phyloP scores from a whole-genome alignment of 1,139 yeast species.

The Geotrichum aggregatum region DNA sequence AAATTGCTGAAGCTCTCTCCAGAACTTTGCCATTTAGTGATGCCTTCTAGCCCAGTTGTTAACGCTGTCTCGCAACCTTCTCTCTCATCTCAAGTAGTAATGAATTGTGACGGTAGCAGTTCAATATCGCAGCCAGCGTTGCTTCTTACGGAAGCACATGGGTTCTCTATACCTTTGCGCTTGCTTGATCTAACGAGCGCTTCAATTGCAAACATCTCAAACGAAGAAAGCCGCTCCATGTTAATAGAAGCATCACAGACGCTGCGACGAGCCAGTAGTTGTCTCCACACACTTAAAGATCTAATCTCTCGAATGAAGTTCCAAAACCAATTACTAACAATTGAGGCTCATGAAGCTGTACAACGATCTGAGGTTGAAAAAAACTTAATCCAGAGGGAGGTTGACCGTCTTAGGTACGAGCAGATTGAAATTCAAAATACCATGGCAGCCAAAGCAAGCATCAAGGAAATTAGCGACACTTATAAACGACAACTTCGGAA shows the following conservation, averaged over 20 bases:
- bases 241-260: constrained; percentile 1
- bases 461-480: constrained; percentile 25
- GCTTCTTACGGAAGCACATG: not conserved
- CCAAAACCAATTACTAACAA: constrained; percentile 41
- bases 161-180: not conserved
- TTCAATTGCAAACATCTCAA: not conserved
- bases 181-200: not conserved
- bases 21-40: too few relatives aligned
- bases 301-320: constrained; percentile 34
- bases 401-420: constrained; percentile 45
- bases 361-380: constrained; percentile 49
- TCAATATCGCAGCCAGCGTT: not conserved
- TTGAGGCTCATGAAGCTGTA: constrained; percentile 40
- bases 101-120: not conserved
- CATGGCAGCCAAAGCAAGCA: constrained; percentile 20
- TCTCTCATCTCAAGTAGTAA: not conserved
- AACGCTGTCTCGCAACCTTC: not conserved
- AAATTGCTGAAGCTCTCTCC: too few relatives aligned
- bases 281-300: constrained; percentile 20
- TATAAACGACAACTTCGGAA: constrained; percentile 41
- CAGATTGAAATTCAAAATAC: constrained; percentile 24
- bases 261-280: not conserved
- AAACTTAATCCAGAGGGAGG: constrained; percentile 46
- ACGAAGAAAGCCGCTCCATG: not conserved
- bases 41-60: not conserved